Evolutionary conservation across 164 flowering plant genomes (phyloP).

Genomic region (Umbellularia californica): DNA sequence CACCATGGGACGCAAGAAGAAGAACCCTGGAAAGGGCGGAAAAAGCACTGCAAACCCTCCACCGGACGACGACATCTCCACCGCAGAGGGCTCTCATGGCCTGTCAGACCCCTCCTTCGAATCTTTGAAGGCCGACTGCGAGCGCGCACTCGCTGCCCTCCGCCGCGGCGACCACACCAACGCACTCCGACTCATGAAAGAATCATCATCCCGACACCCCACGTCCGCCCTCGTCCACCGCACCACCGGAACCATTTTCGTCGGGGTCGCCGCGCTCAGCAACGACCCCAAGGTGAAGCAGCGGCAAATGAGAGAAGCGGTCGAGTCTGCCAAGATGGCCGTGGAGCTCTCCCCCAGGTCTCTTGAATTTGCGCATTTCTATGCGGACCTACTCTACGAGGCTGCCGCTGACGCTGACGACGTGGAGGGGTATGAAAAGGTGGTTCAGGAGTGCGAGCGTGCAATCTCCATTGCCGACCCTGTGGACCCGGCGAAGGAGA

Average conservation of each 20-base stretch:
- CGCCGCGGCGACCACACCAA: conserved; percentile 85
- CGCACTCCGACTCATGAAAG: conserved; percentile 83
- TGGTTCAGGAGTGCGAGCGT: conserved; percentile 77
- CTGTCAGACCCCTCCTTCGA: not conserved
- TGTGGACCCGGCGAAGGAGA: conserved; percentile 84
- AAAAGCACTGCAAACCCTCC: conserved; percentile 14
- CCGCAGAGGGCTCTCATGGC: conserved; percentile 1
- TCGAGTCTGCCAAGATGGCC: conserved; percentile 67
- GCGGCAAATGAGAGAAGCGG: conserved; percentile 54
- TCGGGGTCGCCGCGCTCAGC: conserved; percentile 62
- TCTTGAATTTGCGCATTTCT: conserved; percentile 76
- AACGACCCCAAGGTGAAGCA: conserved; percentile 69
- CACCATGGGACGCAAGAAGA: conserved; percentile 69
- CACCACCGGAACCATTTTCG: conserved; percentile 69
- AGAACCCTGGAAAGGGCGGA: conserved; percentile 20
- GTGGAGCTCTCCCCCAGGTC: conserved; percentile 65
- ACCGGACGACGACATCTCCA: not conserved
- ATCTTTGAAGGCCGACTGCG: conserved; percentile 65
- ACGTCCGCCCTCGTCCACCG: conserved; percentile 60
- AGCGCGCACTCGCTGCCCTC: conserved; percentile 64
- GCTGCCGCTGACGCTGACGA: conserved; percentile 46
- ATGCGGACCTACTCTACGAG: conserved; percentile 80
- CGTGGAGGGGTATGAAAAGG: conserved; percentile 67
- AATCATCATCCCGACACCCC: conserved; percentile 36
- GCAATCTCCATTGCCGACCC: conserved; percentile 69